Conservation (phyloP, 208 protist species). For the Crithidia fasciculata region DNA sequence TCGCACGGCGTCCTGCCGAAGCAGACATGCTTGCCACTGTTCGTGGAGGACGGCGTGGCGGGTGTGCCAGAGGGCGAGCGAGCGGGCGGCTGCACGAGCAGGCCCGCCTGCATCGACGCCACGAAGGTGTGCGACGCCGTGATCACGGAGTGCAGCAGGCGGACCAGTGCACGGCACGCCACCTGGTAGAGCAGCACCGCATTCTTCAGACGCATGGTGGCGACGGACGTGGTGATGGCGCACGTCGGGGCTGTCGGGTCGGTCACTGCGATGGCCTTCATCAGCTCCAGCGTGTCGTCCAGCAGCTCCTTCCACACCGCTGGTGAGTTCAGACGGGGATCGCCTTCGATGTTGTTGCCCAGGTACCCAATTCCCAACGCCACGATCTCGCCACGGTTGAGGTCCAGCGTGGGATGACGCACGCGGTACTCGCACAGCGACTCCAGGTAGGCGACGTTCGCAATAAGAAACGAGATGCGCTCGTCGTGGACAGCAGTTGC, state of each 20-base stretch:
- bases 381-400: conserved; percentile 22
- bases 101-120: conserved; percentile 4
- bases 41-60: background rate
- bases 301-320: conserved; percentile 28
- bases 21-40: no score
- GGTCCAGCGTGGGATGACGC: conserved; percentile 34
- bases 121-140: conserved; percentile 16
- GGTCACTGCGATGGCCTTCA: conserved; percentile 26
- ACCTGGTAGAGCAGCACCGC: conserved; percentile 26
- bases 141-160: conserved; percentile 18
- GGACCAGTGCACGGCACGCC: conserved; percentile 20
- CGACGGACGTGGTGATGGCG: background rate
- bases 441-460: conserved; percentile 31
- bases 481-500: no score
- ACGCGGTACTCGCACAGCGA: conserved; percentile 41
- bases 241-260: conserved; percentile 5
- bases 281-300: conserved; percentile 47
- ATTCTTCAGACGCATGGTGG: conserved; percentile 21
- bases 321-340: background rate
- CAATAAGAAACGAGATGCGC: background rate
- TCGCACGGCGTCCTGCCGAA: background rate
- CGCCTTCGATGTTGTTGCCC: background rate
- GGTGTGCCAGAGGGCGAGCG: background rate
- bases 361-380: background rate
- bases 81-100: background rate